Base-by-base conservation (phyloP, 208 protist genomes). In the Phytomonas serpens region DNA sequence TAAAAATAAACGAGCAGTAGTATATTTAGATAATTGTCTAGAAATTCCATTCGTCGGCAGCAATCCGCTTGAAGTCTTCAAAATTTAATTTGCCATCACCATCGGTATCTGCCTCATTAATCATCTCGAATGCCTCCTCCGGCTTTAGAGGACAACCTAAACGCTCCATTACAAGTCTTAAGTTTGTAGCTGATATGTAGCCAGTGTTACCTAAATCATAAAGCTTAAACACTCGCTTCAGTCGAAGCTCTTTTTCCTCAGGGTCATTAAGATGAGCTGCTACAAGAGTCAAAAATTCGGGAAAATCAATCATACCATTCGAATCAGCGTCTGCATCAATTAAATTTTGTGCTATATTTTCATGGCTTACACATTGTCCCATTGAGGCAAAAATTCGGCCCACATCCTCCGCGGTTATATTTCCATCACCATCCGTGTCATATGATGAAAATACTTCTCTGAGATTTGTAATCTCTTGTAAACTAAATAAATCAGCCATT, bases 371-470 rank as follows among this genome's bases (percentile, higher is more conserved):
- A 69, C 98, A 98, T 77, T 99, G 95, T 4, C 99, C 99, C 29
- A 99, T 93, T 14, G 98, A 99, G 33, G 96, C 86, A 96, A 99
- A 99, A 13, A 99, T 98, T 29, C 98, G 98, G 68, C 96, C 98
- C 4, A 99, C 84, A 84, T 99, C 99, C 40, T 99, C 98, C 5
- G 98, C 95, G 0, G 98, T 99, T 81, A 99, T 99, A 63, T 83
- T 95, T 31, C 98, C 99, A 92, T 99, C 98, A 67, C 96, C 93
- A 76, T 99, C 98, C 69, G 93, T 98, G 78, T 99, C 99, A 82
- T 99, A 99, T 14, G 99, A 87, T 52, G 96, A 94, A 90, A 99
- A 99, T 1, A 98, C 99, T 79, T 99, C 99, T 86, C 99, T 99
- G 77, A 99, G 99, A 85, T 99, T 99, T 16, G 96, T 98, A 64